phyloP scores from a whole-genome alignment of 2,329 filamentous ascomycete genomes.

The Trichoderma guizhouense region DNA sequence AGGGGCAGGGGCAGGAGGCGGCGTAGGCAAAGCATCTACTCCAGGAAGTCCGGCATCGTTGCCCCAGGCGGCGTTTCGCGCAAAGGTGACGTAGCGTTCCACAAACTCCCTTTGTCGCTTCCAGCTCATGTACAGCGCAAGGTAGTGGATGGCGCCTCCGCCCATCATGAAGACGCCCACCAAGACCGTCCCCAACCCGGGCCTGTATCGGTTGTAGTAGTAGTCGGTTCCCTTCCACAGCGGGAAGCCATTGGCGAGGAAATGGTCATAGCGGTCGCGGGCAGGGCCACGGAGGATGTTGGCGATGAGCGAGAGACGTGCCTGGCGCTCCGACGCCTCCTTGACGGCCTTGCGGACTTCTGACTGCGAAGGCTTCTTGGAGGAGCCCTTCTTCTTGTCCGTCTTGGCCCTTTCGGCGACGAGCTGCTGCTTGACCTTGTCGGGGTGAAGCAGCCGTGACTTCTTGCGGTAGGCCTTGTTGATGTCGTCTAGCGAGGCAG shows the following conservation, averaged over 20 bases:
- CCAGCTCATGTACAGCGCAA: conserved; percentile 80
- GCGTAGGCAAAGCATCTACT: conserved; percentile 47
- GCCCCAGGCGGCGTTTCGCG: conserved; percentile 85
- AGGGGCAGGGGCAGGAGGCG: conserved; percentile 38
- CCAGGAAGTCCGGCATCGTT: conserved; percentile 72
- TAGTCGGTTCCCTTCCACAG: conserved; percentile 97
- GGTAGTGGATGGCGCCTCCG: conserved; percentile 84
- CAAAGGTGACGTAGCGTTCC: conserved; percentile 85
- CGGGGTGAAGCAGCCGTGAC: conserved; percentile 79
- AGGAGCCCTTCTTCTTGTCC: conserved; percentile 48
- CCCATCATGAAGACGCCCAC: conserved; percentile 76
- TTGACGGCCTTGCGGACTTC: conserved; percentile 79
- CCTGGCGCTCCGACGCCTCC: conserved; percentile 76
- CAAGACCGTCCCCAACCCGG: conserved; percentile 82
- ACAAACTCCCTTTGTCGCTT: conserved; percentile 89
- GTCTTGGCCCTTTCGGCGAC: conserved; percentile 63
- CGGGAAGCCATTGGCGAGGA: conserved; percentile 88
- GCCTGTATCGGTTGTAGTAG: conserved; percentile 93
- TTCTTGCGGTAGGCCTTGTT: conserved; percentile 92
- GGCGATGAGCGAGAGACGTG: conserved; percentile 77
- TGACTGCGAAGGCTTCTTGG: conserved; percentile 67
- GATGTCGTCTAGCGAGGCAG: conserved; percentile 80
- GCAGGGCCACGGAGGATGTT: conserved; percentile 79
- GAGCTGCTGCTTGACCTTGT: conserved; percentile 89
- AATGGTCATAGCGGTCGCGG: conserved; percentile 90